Conservation (phyloP, 805 yeast genomes). For the Wickerhamiella allomyrinae region DNA sequence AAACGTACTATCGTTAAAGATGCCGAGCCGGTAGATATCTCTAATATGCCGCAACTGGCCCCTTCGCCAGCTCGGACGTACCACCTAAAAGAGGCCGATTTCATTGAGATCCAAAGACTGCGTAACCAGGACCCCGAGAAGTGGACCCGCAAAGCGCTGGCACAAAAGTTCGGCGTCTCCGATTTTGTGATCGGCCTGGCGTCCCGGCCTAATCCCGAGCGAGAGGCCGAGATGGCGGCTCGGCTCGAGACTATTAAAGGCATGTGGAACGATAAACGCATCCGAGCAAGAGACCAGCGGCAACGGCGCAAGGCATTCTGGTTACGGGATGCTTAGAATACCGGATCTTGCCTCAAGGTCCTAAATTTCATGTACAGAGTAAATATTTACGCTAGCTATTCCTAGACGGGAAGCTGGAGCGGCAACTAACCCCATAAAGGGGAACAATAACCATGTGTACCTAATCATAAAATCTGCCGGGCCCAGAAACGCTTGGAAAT, state of each 20-base stretch:
- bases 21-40: conserved; percentile 13
- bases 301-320: conserved; percentile 45
- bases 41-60: conserved; percentile 26
- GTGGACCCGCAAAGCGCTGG: conserved; percentile 51
- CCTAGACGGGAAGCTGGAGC: neutral
- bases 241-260: conserved; percentile 34
- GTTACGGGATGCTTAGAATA: conserved; percentile 41
- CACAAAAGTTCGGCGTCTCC: conserved; percentile 42
- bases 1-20: conserved; percentile 34
- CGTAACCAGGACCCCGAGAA: conserved; percentile 43
- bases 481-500: too few relatives aligned
- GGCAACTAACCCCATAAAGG: too few relatives aligned
- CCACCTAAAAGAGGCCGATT: conserved; percentile 43
- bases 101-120: conserved; percentile 40
- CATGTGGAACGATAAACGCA: conserved; percentile 36
- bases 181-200: conserved; percentile 40
- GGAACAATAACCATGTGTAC: too few relatives aligned
- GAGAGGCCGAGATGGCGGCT: conserved; percentile 32
- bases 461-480: too few relatives aligned
- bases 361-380: neutral
- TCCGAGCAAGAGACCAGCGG: conserved; percentile 40
- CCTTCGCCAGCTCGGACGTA: conserved; percentile 31
- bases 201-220: conserved; percentile 28
- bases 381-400: neutral
- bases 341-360: too few relatives aligned